A percentile compares a stretch with the other conserved stretches of the same genome.
phyloP scores from a whole-genome alignment of 2,329 filamentous ascomycete genomes.

The Aspergillus brasiliensis region DNA sequence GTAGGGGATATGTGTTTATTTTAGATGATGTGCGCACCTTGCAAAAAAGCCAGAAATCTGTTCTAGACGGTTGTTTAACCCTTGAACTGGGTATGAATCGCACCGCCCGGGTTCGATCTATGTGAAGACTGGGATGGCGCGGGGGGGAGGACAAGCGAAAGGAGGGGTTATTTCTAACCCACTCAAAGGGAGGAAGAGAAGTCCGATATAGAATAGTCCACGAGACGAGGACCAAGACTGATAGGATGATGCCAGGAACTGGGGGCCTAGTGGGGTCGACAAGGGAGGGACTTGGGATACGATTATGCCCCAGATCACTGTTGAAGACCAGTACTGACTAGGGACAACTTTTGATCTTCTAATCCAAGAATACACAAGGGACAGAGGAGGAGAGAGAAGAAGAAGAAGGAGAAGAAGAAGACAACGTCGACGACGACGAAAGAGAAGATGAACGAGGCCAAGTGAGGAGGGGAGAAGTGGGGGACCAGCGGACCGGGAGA shows the following conservation, averaged over 20 bases:
- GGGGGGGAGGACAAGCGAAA: background rate
- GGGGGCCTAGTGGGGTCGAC: too few species aligned
- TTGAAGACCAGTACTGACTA: too few species aligned
- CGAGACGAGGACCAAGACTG: too few species aligned
- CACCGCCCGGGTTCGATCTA: background rate
- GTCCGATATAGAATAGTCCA: background rate
- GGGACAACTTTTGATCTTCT: slow-evolving; percentile 5
- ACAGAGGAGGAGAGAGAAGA: background rate
- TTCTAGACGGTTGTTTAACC: background rate
- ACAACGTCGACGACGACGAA: slow-evolving; percentile 9
- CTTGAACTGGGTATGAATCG: background rate
- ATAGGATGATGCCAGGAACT: too few species aligned
- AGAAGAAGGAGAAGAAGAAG: background rate
- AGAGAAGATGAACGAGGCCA: background rate
- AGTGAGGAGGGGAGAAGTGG: slow-evolving; percentile 4
- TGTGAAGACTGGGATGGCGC: background rate
- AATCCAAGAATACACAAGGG: slow-evolving; percentile 13
- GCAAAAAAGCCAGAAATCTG: background rate
- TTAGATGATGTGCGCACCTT: background rate
- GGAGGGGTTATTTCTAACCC: background rate
- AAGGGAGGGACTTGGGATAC: too few species aligned
- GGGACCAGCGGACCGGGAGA: background rate
- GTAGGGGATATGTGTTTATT: background rate
- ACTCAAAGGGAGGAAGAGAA: background rate
- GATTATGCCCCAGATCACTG: too few species aligned